These are phyloP conservation scores for Ceratorhiza oryzae-sativae DNA, from an alignment of 1,284 basidiomycete genomes.

Conservation along the genomic window DNA sequence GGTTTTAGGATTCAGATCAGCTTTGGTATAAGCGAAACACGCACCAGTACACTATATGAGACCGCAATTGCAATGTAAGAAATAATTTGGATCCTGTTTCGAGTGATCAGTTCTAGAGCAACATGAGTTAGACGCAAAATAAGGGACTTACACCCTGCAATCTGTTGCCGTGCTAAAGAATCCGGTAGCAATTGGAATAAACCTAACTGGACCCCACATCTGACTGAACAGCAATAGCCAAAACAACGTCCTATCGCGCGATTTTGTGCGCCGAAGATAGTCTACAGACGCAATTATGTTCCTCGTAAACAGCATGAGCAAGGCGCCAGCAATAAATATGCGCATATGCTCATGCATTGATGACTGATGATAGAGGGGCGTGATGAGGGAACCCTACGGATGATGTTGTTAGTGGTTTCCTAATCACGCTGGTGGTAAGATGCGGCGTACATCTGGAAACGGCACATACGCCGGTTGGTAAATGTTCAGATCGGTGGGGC, in stretches of 20 bases:
- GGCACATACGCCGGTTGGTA: conserved; percentile 34
- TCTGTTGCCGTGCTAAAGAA: conserved; percentile 56
- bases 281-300: conserved; percentile 62
- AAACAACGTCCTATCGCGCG: conserved; percentile 68
- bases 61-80: conserved; percentile 52
- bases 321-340: conserved; percentile 59
- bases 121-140: conserved; percentile 47
- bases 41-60: conserved; percentile 60
- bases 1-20: neutral
- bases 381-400: conserved; percentile 60
- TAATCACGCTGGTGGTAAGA: neutral
- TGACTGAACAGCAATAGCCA: conserved; percentile 65
- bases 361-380: conserved; percentile 58
- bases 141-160: conserved; percentile 52
- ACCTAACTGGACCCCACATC: conserved; percentile 58
- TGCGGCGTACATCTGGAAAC: conserved; percentile 21
- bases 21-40: conserved; percentile 16
- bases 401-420: neutral
- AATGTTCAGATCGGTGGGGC: conserved; percentile 32
- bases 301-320: conserved; percentile 61
- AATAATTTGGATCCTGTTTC: conserved; percentile 54
- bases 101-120: conserved; percentile 29
- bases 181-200: conserved; percentile 56
- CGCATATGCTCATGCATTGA: conserved; percentile 55
- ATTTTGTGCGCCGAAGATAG: conserved; percentile 63